Evolutionary conservation across 257 asterid species (phyloP), one percentile per base, ranked within the genome.

Genomic region (Penstemon davidsonii): DNA sequence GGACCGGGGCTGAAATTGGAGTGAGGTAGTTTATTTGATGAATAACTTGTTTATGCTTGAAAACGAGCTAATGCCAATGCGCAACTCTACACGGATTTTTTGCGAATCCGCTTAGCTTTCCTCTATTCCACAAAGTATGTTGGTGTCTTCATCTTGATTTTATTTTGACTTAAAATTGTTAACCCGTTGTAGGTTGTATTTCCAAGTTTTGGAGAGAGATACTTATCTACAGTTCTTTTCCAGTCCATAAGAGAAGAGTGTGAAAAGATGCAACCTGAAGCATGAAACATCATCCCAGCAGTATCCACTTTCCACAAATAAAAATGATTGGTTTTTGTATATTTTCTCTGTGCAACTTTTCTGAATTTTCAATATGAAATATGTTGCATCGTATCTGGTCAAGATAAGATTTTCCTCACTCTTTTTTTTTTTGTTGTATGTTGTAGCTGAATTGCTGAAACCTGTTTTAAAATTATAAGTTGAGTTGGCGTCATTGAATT

Each of bases 191-290:
- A 90, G 97, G 99, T 90, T 64, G 88, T 93, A 73, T 93, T 93
- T 78, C 99, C 99, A 12, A 93, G 99, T 85, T 90, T 85, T 50
- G 97, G 97, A 4, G 99, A 93, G 71, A 83, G 99, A 66, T 90
- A 93, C 84, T 68, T 93, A 50, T 93, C 99, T 37, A 82, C 97
- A 0, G 77, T 83, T 59, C 97, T 93, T 70, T 93, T 90, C 83
- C 96, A 90, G 84, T 93, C 99, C 8, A 90, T 93, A 62, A 60
- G 96, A 64, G 96, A 93, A 71, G 99, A 93, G 68, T 85, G 94
- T 55, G 96, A 88, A 84, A 84, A 85, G 60, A 88, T 90, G 97
- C 91, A 86, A 60, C 90, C 94, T 5, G 96, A 88, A 78, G 64
- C 69, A 46, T 86, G 85, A 85, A 73, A 25, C 36, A 44, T 65